A percentile compares a stretch with the other conserved stretches of the same genome.
Conservation (phyloP, 768 basidiomycete species). For the Tephrocybe rancida region DNA sequence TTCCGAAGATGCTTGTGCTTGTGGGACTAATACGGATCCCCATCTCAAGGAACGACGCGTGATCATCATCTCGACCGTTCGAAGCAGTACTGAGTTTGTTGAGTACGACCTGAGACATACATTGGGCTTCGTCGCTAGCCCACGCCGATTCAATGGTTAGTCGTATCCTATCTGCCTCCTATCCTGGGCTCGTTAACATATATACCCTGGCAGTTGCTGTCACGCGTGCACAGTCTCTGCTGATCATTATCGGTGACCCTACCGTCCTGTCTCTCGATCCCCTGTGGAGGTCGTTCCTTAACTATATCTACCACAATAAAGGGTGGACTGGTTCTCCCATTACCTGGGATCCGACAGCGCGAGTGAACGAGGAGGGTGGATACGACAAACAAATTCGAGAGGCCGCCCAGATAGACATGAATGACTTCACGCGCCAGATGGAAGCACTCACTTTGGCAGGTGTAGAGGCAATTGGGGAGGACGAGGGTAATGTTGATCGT, state of each 20-base stretch:
- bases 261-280: conserved; percentile 57
- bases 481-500: conserved; percentile 21
- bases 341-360: conserved; percentile 34
- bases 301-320: conserved; percentile 48
- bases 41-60: conserved; percentile 50
- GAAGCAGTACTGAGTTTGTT: conserved; percentile 53
- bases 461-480: conserved; percentile 15
- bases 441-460: conserved; percentile 20
- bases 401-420: conserved; percentile 32
- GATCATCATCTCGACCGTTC: conserved; percentile 61
- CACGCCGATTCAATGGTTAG: conserved; percentile 62
- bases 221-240: conserved; percentile 64
- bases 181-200: background rate
- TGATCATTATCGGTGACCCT: conserved; percentile 67
- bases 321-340: conserved; percentile 54
- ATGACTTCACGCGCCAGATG: conserved; percentile 31
- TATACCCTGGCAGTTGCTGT: conserved; percentile 50
- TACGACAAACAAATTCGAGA: conserved; percentile 22
- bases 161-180: background rate
- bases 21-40: conserved; percentile 27
- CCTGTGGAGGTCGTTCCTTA: conserved; percentile 62
- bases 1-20: background rate
- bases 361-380: conserved; percentile 22
- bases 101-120: conserved; percentile 55
- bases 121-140: conserved; percentile 59